Evolutionary conservation across 345 rosid genomes (phyloP).

Genomic region (Eucalyptus sideroxylon): DNA sequence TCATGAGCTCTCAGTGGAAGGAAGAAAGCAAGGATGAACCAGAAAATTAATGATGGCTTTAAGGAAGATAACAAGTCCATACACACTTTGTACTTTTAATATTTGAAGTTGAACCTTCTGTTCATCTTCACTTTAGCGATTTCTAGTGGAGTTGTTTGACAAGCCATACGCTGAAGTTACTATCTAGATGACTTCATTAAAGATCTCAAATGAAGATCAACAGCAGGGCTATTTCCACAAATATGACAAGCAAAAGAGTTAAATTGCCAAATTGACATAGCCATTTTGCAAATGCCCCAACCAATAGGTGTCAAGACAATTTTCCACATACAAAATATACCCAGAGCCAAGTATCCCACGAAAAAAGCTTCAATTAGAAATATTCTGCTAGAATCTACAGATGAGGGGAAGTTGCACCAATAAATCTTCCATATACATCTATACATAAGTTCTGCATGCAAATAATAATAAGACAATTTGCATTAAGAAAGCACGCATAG

Average conservation of each 20-base stretch:
- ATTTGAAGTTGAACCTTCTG: background rate
- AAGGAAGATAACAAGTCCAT: background rate
- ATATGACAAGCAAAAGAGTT: background rate
- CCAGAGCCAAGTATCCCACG: background rate
- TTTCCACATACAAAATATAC: background rate
- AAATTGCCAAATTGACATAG: background rate
- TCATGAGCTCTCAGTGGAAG: background rate
- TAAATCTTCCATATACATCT: background rate
- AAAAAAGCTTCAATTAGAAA: background rate
- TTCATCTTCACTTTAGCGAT: background rate
- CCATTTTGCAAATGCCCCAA: background rate
- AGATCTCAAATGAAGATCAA: background rate
- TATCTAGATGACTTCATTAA: background rate
- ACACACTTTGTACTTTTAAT: background rate
- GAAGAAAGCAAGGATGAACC: background rate
- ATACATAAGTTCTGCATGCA: background rate
- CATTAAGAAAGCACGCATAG: background rate
- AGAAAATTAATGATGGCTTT: background rate
- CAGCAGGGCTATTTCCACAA: background rate
- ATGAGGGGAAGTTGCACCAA: background rate
- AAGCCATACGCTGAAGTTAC: background rate
- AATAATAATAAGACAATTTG: background rate
- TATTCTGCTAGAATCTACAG: background rate
- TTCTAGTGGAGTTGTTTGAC: background rate
- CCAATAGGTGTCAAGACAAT: background rate